A percentile compares a stretch with the other conserved stretches of the same genome.
Conservation (phyloP, 2,329 filamentous ascomycete species). For the Fusarium nurragi region DNA sequence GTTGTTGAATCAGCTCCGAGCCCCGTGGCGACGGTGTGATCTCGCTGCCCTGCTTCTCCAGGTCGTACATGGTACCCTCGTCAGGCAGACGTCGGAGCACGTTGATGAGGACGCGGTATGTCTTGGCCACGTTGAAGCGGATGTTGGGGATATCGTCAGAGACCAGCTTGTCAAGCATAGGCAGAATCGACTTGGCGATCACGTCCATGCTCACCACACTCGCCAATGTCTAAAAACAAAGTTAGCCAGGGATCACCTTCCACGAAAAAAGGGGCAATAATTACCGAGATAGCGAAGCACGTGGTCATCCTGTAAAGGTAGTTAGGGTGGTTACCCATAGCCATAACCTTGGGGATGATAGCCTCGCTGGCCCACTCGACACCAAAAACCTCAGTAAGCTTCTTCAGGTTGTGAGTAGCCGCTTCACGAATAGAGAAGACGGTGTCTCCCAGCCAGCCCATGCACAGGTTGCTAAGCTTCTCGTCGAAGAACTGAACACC, state of each 20-base stretch:
- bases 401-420: conserved; percentile 96
- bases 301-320: conserved; percentile 99
- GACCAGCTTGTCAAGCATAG: conserved; percentile 94
- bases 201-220: conserved; percentile 93
- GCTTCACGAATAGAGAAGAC: conserved; percentile 99
- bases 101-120: conserved; percentile 87
- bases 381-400: conserved; percentile 97
- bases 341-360: conserved; percentile 98
- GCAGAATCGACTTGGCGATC: conserved; percentile 90
- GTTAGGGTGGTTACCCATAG: conserved; percentile 97
- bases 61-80: conserved; percentile 82
- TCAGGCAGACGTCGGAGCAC: conserved; percentile 92
- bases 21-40: conserved; percentile 74
- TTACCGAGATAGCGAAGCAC: conserved; percentile 98
- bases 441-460: conserved; percentile 98
- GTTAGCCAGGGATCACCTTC: conserved; percentile 34
- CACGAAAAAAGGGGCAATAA: conserved; percentile 50
- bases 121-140: conserved; percentile 99
- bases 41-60: conserved; percentile 79
- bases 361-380: conserved; percentile 97
- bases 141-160: conserved; percentile 98
- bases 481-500: conserved; percentile 99
- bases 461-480: conserved; percentile 93
- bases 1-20: conserved; percentile 83
- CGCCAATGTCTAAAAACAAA: conserved; percentile 77